phyloP scores from a whole-genome alignment of 2,329 filamentous ascomycete genomes.

The Colletotrichum sublineola region DNA sequence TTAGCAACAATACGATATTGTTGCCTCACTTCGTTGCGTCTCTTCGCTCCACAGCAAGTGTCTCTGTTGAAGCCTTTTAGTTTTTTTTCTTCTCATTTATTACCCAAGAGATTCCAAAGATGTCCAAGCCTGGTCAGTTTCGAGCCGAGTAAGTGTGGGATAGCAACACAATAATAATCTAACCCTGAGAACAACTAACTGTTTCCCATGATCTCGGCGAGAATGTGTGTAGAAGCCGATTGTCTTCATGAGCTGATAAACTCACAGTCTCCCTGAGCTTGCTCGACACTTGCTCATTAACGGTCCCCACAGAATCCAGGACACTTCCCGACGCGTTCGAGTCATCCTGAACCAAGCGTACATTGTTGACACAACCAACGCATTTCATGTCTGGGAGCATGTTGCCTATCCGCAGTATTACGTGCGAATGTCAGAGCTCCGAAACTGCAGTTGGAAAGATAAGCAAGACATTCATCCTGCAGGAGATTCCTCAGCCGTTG shows the following conservation, averaged over 20 bases:
- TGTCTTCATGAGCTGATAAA: neutral
- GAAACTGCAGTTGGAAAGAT: constrained; percentile 48
- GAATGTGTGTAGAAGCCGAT: neutral
- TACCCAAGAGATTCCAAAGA: neutral
- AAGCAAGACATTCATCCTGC: constrained; percentile 47
- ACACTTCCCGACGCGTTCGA: constrained; percentile 50
- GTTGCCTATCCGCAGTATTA: constrained; percentile 63
- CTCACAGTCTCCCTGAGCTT: constrained; percentile 47
- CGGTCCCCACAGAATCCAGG: constrained; percentile 45
- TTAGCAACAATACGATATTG: too few species aligned
- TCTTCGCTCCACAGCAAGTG: too few species aligned
- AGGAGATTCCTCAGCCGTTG: constrained; percentile 43
- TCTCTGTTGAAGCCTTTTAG: too few species aligned
- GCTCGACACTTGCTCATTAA: constrained; percentile 47
- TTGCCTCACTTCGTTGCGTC: too few species aligned
- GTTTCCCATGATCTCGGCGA: neutral
- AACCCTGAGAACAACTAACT: neutral
- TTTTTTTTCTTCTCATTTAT: too few species aligned
- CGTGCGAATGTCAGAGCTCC: constrained; percentile 50
- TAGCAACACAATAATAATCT: neutral
- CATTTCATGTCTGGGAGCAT: constrained; percentile 60
- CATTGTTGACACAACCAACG: constrained; percentile 55
- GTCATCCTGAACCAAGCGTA: constrained; percentile 50
- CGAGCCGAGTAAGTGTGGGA: constrained; percentile 30
- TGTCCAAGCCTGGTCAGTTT: constrained; percentile 40